A percentile compares a stretch with the other conserved stretches of the same genome.
phyloP scores from a whole-genome alignment of 1,284 basidiomycete genomes.

The Ceratobasidium sp. region DNA sequence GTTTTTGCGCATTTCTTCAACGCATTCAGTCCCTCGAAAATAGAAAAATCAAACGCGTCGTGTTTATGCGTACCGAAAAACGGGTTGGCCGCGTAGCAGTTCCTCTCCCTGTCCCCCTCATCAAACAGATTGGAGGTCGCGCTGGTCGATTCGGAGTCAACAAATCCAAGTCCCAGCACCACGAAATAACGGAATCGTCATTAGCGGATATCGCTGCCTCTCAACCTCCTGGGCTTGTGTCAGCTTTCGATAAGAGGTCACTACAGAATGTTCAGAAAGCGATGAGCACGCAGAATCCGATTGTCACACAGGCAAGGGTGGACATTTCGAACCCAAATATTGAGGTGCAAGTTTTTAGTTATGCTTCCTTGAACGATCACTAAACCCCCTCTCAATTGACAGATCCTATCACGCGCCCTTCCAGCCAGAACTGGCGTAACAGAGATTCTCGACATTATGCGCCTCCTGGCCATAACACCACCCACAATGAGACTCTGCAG shows the following conservation, averaged over 20 bases:
- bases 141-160: slow-evolving; percentile 92
- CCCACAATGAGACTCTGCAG: slow-evolving; percentile 12
- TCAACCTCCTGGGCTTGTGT: slow-evolving; percentile 74
- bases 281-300: slow-evolving; percentile 60
- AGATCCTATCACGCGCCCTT: slow-evolving; percentile 22
- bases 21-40: background rate
- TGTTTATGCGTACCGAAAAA: slow-evolving; percentile 85
- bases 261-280: slow-evolving; percentile 55
- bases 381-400: background rate
- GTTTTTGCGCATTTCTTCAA: background rate
- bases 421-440: slow-evolving; percentile 17
- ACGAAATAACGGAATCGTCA: slow-evolving; percentile 47
- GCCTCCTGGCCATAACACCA: slow-evolving; percentile 25
- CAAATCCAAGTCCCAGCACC: slow-evolving; percentile 50
- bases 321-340: slow-evolving; percentile 36
- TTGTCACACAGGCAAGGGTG: slow-evolving; percentile 55
- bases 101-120: slow-evolving; percentile 79
- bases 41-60: slow-evolving; percentile 91
- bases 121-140: slow-evolving; percentile 97
- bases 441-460: slow-evolving; percentile 32
- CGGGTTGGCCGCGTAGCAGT: slow-evolving; percentile 71
- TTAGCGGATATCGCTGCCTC: slow-evolving; percentile 81
- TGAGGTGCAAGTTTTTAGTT: background rate
- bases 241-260: slow-evolving; percentile 66
- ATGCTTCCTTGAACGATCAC: background rate